A percentile compares a stretch with the other conserved stretches of the same genome.
These are phyloP conservation scores for Trypanosoma mega DNA, from an alignment of 208 protist species.

Conservation along the genomic window DNA sequence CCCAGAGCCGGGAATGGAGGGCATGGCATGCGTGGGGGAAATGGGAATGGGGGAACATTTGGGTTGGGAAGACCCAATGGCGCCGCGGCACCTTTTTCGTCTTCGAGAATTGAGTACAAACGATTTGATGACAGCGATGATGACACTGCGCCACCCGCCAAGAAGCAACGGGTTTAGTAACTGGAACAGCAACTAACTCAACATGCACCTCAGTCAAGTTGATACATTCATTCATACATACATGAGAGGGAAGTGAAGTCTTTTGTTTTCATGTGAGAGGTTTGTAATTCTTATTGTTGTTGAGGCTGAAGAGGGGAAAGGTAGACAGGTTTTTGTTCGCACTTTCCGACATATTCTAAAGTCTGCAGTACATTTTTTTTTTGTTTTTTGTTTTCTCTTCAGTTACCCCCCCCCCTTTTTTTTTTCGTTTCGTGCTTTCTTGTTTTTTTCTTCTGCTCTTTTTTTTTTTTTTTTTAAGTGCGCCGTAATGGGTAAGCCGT, in stretches of 20 bases:
- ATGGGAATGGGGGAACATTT: slow-evolving; percentile 27
- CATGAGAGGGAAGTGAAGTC: no score
- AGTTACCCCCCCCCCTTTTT: not conserved
- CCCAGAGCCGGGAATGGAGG: not conserved
- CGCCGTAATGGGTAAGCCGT: no score
- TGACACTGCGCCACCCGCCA: slow-evolving; percentile 44
- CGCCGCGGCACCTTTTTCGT: slow-evolving; percentile 37
- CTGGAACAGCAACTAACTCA: no score
- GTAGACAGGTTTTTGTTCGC: no score
- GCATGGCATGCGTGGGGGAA: slow-evolving; percentile 14
- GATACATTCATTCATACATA: no score
- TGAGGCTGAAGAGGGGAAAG: no score
- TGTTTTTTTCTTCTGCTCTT: not conserved
- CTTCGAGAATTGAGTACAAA: slow-evolving; percentile 41
- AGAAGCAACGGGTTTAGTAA: slow-evolving; percentile 25
- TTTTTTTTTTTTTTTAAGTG: no score
- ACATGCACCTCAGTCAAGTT: no score
- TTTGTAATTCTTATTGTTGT: no score
- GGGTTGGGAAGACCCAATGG: slow-evolving; percentile 33
- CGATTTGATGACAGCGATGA: slow-evolving; percentile 69
- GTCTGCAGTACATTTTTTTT: not conserved
- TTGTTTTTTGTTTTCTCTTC: not conserved
- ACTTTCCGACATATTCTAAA: no score
- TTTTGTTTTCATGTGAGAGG: no score
- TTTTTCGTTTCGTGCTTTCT: not conserved